Conservation (phyloP, 805 yeast species). For the Saturnispora gosingensis region DNA sequence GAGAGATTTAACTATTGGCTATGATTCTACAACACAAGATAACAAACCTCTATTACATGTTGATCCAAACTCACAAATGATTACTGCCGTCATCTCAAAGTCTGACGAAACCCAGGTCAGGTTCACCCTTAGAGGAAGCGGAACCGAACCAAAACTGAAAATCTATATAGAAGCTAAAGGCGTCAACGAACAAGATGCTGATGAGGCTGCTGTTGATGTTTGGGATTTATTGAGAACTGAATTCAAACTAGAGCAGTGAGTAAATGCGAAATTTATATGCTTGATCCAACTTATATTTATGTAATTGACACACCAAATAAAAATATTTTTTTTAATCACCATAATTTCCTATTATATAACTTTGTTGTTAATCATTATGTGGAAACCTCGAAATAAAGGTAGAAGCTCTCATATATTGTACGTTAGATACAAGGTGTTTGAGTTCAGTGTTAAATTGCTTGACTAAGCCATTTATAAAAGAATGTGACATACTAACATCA, state of each 20-base stretch:
- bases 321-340: no score
- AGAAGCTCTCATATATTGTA: neutral
- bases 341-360: neutral
- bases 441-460: neutral
- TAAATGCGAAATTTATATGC: neutral
- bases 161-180: conserved; percentile 79
- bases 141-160: conserved; percentile 92
- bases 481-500: neutral
- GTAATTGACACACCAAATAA: neutral
- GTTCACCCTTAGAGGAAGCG: conserved; percentile 87
- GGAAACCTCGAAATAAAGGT: neutral
- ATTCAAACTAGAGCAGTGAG: neutral
- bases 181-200: conserved; percentile 37
- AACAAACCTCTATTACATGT: conserved; percentile 57
- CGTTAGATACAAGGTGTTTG: neutral
- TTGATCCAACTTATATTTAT: no score
- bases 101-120: conserved; percentile 25
- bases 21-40: conserved; percentile 57
- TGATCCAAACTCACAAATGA: conserved; percentile 76
- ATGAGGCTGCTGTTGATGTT: conserved; percentile 44
- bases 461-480: neutral
- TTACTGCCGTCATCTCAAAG: conserved; percentile 47
- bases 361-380: neutral
- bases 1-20: conserved; percentile 82
- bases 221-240: conserved; percentile 47